A percentile compares a stretch with the other conserved stretches of the same genome.
phyloP scores from a whole-genome alignment of 148 eudicot species.

The Mesembryanthemum crystallinum region DNA sequence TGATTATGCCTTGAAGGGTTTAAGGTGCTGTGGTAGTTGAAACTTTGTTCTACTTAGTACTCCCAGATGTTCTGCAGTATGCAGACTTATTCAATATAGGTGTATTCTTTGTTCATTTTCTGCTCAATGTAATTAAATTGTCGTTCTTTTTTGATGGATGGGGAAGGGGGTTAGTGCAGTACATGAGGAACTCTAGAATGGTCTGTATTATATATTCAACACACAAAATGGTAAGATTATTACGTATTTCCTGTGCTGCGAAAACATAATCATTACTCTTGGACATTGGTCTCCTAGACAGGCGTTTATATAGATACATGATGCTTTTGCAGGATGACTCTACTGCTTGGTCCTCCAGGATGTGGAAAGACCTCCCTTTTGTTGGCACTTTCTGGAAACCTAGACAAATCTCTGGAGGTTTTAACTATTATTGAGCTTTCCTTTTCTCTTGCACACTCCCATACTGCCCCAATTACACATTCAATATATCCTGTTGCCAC shows the following conservation, averaged over 20 bases:
- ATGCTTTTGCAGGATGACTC: conserved; percentile 53
- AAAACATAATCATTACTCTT: not conserved
- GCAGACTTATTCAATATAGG: not conserved
- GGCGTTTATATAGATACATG: not conserved
- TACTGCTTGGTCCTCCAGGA: conserved; percentile 85
- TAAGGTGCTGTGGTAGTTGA: not conserved
- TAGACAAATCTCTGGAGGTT: conserved; percentile 65
- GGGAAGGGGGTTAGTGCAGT: not conserved
- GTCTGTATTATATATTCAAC: not conserved
- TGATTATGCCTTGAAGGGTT: not conserved
- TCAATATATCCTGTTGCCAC: not conserved
- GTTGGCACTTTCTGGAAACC: conserved; percentile 70
- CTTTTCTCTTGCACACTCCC: not conserved
- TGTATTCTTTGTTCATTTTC: not conserved
- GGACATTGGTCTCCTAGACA: conserved; percentile 1
- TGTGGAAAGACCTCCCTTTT: conserved; percentile 75
- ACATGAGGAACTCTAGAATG: not conserved
- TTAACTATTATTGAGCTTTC: conserved; percentile 2
- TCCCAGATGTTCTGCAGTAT: not conserved
- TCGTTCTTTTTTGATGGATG: not conserved
- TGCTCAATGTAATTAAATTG: not conserved
- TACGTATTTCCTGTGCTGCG: not conserved
- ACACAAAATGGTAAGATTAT: not conserved
- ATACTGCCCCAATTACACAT: not conserved
- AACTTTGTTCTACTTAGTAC: not conserved